Conservation (phyloP, 306 rosid genomes). For the Rosa persica region DNA sequence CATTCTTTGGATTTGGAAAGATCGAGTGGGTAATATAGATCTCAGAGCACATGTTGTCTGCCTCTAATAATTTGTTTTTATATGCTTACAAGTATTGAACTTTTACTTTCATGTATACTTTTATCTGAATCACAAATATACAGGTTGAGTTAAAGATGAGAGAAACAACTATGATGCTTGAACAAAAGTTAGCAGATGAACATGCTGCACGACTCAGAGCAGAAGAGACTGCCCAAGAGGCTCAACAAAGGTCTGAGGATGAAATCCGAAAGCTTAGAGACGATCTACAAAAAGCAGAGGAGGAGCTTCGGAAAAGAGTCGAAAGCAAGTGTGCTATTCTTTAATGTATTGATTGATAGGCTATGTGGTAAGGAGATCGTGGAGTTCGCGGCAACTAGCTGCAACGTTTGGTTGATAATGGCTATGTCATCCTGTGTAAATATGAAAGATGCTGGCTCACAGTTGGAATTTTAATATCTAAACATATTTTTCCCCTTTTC, state of each 20-base stretch:
- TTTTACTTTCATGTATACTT: background rate
- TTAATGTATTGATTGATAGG: slow-evolving; percentile 20
- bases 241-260: slow-evolving; percentile 59
- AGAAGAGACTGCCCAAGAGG: slow-evolving; percentile 53
- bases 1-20: background rate
- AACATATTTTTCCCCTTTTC: background rate
- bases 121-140: background rate
- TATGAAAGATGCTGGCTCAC: background rate
- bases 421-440: background rate
- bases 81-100: background rate
- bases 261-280: slow-evolving; percentile 68
- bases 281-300: slow-evolving; percentile 65
- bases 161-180: slow-evolving; percentile 65
- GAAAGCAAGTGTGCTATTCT: slow-evolving; percentile 62
- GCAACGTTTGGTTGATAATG: background rate
- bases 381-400: slow-evolving; percentile 1
- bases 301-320: slow-evolving; percentile 65
- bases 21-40: background rate
- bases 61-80: background rate
- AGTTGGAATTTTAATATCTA: background rate
- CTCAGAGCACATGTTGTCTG: background rate
- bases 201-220: slow-evolving; percentile 69
- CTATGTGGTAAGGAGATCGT: background rate
- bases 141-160: slow-evolving; percentile 75
- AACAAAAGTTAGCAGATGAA: slow-evolving; percentile 72